phyloP scores from a whole-genome alignment of 2,329 filamentous ascomycete genomes.

The Dryadomyces quercus-mongolicae region DNA sequence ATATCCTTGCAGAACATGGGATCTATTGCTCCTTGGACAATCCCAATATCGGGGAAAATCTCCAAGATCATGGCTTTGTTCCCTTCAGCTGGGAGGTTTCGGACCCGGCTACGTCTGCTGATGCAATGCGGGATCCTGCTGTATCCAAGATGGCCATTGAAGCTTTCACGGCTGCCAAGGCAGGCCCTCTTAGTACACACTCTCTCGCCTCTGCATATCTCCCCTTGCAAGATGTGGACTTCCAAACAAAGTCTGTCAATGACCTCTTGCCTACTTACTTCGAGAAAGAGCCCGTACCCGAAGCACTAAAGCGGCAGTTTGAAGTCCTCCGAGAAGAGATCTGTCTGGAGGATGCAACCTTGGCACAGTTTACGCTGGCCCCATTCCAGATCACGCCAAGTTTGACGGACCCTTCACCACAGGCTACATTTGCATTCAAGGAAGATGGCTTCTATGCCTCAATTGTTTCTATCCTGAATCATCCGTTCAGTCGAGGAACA shows the following conservation, averaged over 20 bases:
- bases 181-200: not conserved
- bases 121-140: conserved; percentile 19
- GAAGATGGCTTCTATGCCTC: conserved; percentile 36
- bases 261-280: not conserved
- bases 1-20: conserved; percentile 26
- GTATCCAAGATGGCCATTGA: conserved; percentile 16
- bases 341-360: not conserved
- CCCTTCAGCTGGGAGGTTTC: conserved; percentile 17
- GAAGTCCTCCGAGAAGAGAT: not conserved
- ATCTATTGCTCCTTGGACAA: conserved; percentile 27
- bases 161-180: conserved; percentile 15
- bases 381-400: conserved; percentile 2
- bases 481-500: conserved; percentile 47
- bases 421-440: conserved; percentile 2
- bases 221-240: not conserved
- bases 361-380: not conserved
- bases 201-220: not conserved
- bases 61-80: conserved; percentile 31
- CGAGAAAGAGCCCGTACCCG: not conserved
- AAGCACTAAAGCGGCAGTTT: not conserved
- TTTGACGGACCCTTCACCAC: conserved; percentile 3
- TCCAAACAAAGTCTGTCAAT: not conserved
- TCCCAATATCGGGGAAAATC: conserved; percentile 30
- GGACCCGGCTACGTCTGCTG: conserved; percentile 20
- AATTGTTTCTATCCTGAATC: conserved; percentile 44